phyloP scores from a whole-genome alignment of 2,329 filamentous ascomycete species.

The Talaromyces albobiverticillius region DNA sequence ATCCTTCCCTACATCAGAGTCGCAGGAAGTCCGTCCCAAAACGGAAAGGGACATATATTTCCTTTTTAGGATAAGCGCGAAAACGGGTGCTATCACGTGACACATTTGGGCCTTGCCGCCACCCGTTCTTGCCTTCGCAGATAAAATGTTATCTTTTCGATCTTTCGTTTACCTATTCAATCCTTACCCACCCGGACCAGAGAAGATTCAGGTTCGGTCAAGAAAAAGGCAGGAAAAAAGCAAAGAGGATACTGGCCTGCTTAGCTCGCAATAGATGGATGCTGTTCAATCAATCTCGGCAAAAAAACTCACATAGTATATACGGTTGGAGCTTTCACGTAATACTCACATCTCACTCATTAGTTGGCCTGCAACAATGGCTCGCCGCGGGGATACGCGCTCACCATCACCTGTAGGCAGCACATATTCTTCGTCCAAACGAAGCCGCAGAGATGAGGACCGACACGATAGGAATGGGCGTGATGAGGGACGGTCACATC shows the following conservation, averaged over 20 bases:
- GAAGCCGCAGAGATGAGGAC: slow-evolving; percentile 54
- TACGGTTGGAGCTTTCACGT: slow-evolving; percentile 32
- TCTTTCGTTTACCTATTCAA: background rate
- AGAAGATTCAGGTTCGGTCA: background rate
- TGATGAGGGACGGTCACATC: slow-evolving; percentile 49
- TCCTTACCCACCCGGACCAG: background rate
- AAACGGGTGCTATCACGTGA: background rate
- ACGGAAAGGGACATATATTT: background rate
- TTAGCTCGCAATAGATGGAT: slow-evolving; percentile 1
- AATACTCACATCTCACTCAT: slow-evolving; percentile 44
- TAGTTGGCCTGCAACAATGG: slow-evolving; percentile 56
- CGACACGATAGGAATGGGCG: slow-evolving; percentile 51
- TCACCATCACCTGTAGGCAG: slow-evolving; percentile 94
- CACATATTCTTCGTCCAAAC: slow-evolving; percentile 70
- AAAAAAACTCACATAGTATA: slow-evolving; percentile 1
- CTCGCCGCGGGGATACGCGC: slow-evolving; percentile 64
- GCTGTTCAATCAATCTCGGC: slow-evolving; percentile 2
- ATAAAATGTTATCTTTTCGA: background rate
- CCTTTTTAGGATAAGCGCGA: background rate
- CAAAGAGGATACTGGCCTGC: background rate
- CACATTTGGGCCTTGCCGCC: background rate
- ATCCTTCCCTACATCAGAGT: too few relatives aligned
- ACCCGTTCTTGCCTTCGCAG: background rate
- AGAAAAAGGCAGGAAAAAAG: background rate
- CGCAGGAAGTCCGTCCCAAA: too few relatives aligned